Base-by-base conservation (phyloP, 192 early-diverging fungal species). In the Funneliformis geosporum region DNA sequence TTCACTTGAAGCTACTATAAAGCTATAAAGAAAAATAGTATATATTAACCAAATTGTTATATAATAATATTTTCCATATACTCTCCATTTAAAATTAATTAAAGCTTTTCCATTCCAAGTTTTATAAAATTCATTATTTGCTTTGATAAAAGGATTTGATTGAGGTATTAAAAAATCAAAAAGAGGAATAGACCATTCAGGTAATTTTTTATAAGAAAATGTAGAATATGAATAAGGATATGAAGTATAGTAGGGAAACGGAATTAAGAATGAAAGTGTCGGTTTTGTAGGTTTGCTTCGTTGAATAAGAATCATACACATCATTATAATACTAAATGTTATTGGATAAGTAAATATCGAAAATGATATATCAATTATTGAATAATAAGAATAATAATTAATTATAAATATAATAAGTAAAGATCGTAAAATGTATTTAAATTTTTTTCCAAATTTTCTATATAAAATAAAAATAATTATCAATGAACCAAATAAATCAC, bases 51-150 rank as follows among this genome's bases (percentile, higher is more conserved):
- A 72, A 16, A 42, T 47, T 10, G 0, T 7, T 16, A 42, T 18
- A 43, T 72, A 72, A 72, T 72, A 72, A 42, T 72, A 42, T 46
- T 14, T 25, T 25, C 70, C 70, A 72, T 44, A 72, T 42, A 40
- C 9, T 4, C 40, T 42, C 70, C 70, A 72, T 72, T 72, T 72
- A 28, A 72, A 71, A 0, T 71, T 71, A 23, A 72, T 42, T 3
- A 72, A 18, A 25, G 70, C 70, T 72, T 72, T 40, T 0, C 70
- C 70, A 47, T 72, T 47, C 70, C 70, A 72, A 23, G 70, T 72
- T 72, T 47, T 72, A 72, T 46, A 72, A 23, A 72, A 8, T 25
- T 44, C 70, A 40, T 14, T 14, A 65, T 12, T n/a, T 65, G 62
- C 9, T 65, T 16, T 2, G 23, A 25, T 16, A 47, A 72, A 72